Conservation (phyloP, 2,329 filamentous ascomycete species). For the Acephala macrosclerotiorum region DNA sequence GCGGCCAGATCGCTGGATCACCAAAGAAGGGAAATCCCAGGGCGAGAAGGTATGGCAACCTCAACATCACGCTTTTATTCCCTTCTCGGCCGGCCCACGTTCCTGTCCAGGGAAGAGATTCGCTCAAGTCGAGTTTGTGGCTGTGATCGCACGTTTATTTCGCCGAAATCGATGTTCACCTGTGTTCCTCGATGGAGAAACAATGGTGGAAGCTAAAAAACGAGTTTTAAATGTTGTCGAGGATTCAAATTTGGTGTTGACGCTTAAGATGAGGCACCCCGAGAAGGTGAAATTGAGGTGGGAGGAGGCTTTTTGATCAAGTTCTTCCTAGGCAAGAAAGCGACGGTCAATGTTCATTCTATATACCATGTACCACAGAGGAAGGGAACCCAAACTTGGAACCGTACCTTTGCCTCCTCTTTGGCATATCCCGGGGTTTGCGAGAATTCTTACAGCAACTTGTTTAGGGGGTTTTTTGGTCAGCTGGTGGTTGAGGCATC, state of each 20-base stretch:
- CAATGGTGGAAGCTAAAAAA: background rate
- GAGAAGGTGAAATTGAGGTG: conserved; percentile 1
- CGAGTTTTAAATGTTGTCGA: background rate
- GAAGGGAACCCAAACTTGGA: too few relatives aligned
- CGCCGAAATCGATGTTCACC: background rate
- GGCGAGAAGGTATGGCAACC: background rate
- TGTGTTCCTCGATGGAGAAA: background rate
- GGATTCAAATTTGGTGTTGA: background rate
- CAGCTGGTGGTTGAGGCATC: too few relatives aligned
- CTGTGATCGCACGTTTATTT: conserved; percentile 4
- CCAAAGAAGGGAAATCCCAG: background rate
- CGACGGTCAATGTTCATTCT: too few relatives aligned
- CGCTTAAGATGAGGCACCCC: background rate
- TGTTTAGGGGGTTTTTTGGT: too few relatives aligned
- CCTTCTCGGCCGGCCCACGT: background rate
- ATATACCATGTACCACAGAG: too few relatives aligned
- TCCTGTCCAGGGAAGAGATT: conserved; percentile 5
- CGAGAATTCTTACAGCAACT: too few relatives aligned
- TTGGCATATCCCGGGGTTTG: too few relatives aligned
- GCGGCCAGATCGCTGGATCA: conserved; percentile 47
- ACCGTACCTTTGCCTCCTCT: too few relatives aligned
- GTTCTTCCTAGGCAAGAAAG: background rate
- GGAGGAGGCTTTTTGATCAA: background rate
- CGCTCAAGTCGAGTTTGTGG: conserved; percentile 13
- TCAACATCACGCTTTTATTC: background rate